phyloP scores from a whole-genome alignment of 2,329 filamentous ascomycete species.

The Epichloe uncinata region DNA sequence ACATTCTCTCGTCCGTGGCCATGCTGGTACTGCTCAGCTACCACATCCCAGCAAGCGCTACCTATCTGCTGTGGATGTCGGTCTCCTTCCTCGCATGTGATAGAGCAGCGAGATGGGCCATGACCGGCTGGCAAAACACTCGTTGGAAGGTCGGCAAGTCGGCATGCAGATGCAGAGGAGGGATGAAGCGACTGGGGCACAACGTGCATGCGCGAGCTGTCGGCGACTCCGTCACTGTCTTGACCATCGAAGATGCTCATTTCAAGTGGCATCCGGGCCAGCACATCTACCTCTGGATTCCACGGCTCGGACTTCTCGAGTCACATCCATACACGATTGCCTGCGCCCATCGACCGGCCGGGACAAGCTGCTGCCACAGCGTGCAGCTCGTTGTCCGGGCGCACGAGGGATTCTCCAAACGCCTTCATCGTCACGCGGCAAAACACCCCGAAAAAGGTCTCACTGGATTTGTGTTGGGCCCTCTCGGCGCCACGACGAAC shows the following conservation, averaged over 20 bases:
- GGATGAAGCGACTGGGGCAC: conserved; percentile 38
- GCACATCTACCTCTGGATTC: conserved; percentile 48
- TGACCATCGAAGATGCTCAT: conserved; percentile 46
- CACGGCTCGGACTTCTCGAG: conserved; percentile 38
- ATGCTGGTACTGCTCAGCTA: conserved; percentile 50
- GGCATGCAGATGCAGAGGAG: conserved; percentile 35
- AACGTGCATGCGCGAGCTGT: conserved; percentile 33
- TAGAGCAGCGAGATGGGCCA: conserved; percentile 35
- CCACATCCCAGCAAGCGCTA: conserved; percentile 47
- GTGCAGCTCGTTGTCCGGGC: conserved; percentile 44
- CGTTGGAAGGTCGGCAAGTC: conserved; percentile 27
- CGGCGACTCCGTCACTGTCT: conserved; percentile 38
- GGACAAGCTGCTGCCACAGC: conserved; percentile 43
- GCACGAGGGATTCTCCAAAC: conserved; percentile 43
- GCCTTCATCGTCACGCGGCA: conserved; percentile 34
- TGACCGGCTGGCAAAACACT: conserved; percentile 40
- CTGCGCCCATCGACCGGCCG: conserved; percentile 36
- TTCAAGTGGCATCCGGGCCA: conserved; percentile 47
- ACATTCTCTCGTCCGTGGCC: conserved; percentile 46
- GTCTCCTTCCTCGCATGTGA: conserved; percentile 51
- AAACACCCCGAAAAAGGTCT: conserved; percentile 20
- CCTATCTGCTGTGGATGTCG: conserved; percentile 53
- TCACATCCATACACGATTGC: conserved; percentile 50
- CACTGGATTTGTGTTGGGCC: conserved; percentile 37
- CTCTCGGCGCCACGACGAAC: conserved; percentile 40